phyloP scores from a whole-genome alignment of 1,139 yeast species.

The Kodamaea alishanica region DNA sequence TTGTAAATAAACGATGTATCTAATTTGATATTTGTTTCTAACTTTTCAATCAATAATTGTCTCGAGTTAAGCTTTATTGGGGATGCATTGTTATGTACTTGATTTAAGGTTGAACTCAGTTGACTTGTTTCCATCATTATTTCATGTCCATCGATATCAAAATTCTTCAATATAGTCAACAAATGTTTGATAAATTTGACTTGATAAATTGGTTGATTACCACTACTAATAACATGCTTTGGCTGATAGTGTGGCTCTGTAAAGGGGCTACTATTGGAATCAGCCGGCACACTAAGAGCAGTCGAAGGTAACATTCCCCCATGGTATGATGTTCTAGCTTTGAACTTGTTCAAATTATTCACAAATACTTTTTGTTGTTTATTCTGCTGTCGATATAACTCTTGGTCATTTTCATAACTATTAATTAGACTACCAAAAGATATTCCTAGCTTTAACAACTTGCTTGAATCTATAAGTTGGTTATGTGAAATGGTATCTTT shows the following conservation, averaged over 20 bases:
- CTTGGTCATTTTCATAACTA: constrained; percentile 37
- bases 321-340: constrained; percentile 6
- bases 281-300: background rate
- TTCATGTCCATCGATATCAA: constrained; percentile 33
- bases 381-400: constrained; percentile 24
- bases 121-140: constrained; percentile 11
- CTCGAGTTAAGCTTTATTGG: constrained; percentile 43
- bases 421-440: constrained; percentile 43
- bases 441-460: constrained; percentile 41
- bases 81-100: constrained; percentile 18
- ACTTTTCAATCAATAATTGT: constrained; percentile 43
- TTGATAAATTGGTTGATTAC: constrained; percentile 28
- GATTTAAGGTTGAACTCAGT: constrained; percentile 14
- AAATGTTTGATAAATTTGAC: constrained; percentile 36
- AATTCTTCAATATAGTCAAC: constrained; percentile 35
- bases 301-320: constrained; percentile 1
- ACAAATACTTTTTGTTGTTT: constrained; percentile 20
- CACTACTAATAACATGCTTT: constrained; percentile 10
- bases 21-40: constrained; percentile 42
- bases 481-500: constrained; percentile 9
- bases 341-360: constrained; percentile 13
- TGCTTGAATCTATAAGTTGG: constrained; percentile 37
- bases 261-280: constrained; percentile 2
- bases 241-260: constrained; percentile 5
- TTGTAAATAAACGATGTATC: constrained; percentile 42